Base-by-base conservation (phyloP, 257 asterid species). In the Ophiorrhiza pumila region DNA sequence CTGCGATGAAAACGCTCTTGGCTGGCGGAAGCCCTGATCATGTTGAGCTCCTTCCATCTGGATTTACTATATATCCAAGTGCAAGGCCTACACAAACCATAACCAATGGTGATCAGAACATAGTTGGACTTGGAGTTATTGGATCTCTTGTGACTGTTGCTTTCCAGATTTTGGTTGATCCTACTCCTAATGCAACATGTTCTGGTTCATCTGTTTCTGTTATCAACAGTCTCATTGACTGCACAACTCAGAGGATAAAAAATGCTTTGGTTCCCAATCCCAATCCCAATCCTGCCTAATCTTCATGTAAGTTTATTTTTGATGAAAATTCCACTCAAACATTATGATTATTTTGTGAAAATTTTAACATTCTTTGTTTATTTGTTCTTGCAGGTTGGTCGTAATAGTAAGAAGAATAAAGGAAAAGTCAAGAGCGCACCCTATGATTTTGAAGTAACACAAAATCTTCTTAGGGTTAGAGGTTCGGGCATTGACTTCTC, bases 51-150 rank as follows among this genome's bases (percentile, higher is more conserved):
- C 80, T 87, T 22, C 93, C 96, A 0, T 87, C 91, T 2, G 91
- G 96, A 5, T 89, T 89, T 18, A 87, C 86, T 7, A 83, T 89
- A 27, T 85, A 81, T 7, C 96, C 96, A 0, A 89, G 85, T 35
- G 88, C 87, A 1, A 50, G 25, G 57, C 90, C 89, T 0, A 35
- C 69, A 0, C 71, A 68, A 1, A 10, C 32, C 64, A 0, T 63
- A 68, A 1, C 3, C 20, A 63, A 20, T 14, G 13, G 13, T 65
- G 8, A 73, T 22, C 37, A 47, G 0, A 1, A 7, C 17, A 4
- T 42, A 2, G 49, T 65, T 13, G 75, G 31, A 13, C 53, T 34
- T n/a, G 78, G 79, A 2, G 47, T 69, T 0, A 82, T 82, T 22
- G 96, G 93, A 75, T 79, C 90, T 14, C 81, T 87, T 9, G 37